These are phyloP conservation scores for Parascedosporium putredinis DNA, from an alignment of 2,329 filamentous ascomycete species.

Conservation along the genomic window DNA sequence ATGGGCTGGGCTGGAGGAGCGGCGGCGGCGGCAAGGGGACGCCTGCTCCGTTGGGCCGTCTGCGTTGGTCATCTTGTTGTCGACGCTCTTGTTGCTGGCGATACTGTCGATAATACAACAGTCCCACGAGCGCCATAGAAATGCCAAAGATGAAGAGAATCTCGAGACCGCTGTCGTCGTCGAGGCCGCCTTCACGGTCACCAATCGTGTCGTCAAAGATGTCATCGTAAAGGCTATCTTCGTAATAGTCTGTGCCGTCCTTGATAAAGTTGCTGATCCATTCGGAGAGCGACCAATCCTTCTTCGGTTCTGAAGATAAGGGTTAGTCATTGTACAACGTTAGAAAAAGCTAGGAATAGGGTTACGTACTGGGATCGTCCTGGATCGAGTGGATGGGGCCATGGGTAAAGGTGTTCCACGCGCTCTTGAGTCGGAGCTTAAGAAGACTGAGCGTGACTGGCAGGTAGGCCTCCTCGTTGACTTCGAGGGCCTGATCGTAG, in stretches of 20 bases:
- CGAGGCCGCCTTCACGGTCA: slow-evolving; percentile 49
- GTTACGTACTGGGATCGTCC: slow-evolving; percentile 68
- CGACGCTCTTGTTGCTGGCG: slow-evolving; percentile 34
- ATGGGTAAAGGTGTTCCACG: slow-evolving; percentile 87
- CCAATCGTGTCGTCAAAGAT: slow-evolving; percentile 45
- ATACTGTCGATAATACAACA: slow-evolving; percentile 74
- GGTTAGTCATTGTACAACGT: background rate
- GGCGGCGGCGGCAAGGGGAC: slow-evolving; percentile 8
- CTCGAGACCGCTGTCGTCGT: slow-evolving; percentile 74
- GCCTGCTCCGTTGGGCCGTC: slow-evolving; percentile 5
- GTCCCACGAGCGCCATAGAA: slow-evolving; percentile 59
- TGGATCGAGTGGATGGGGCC: slow-evolving; percentile 89
- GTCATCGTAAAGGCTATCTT: slow-evolving; percentile 45
- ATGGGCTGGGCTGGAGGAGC: slow-evolving; percentile 10
- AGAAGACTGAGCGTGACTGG: slow-evolving; percentile 82
- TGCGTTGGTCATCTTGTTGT: background rate
- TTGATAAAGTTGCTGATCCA: slow-evolving; percentile 83
- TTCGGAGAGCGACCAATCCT: slow-evolving; percentile 69
- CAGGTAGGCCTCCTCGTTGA: slow-evolving; percentile 86
- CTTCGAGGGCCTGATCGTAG: slow-evolving; percentile 85
- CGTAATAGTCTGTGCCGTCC: slow-evolving; percentile 54
- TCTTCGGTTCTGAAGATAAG: slow-evolving; percentile 44
- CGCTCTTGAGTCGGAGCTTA: slow-evolving; percentile 74
- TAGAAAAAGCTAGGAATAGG: slow-evolving; percentile 18
- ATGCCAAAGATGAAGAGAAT: slow-evolving; percentile 74